These are phyloP conservation scores for Moniliophthora roreri DNA, from an alignment of 1,284 basidiomycete genomes.

Conservation along the genomic window DNA sequence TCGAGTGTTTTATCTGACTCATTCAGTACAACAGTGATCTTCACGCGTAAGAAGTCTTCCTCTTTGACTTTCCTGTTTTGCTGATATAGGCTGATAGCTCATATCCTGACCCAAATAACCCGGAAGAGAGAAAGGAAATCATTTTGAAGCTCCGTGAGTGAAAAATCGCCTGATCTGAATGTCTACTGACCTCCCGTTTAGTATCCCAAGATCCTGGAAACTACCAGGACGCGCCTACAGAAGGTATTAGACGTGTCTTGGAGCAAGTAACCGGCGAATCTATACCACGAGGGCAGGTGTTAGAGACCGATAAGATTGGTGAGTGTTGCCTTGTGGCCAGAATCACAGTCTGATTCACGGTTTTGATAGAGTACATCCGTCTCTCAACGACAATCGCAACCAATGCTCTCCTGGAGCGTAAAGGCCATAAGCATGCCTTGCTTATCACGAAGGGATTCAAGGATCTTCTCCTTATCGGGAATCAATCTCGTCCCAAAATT, in stretches of 20 bases:
- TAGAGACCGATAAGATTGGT: constrained; percentile 87
- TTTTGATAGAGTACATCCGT: constrained; percentile 77
- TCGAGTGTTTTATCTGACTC: constrained; percentile 21
- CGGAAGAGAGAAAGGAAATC: constrained; percentile 63
- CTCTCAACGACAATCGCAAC: constrained; percentile 96
- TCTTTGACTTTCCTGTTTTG: background rate
- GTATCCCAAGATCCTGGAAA: constrained; percentile 87
- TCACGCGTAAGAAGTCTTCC: constrained; percentile 57
- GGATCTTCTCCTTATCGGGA: constrained; percentile 89
- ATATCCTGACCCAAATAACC: constrained; percentile 68
- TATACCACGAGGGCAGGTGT: constrained; percentile 65
- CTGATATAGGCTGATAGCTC: constrained; percentile 42
- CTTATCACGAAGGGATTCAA: constrained; percentile 92
- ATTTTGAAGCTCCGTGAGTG: constrained; percentile 79
- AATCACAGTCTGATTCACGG: background rate
- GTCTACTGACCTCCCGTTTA: constrained; percentile 26
- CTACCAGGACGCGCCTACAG: constrained; percentile 92
- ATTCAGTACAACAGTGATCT: constrained; percentile 65
- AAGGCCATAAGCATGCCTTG: constrained; percentile 89
- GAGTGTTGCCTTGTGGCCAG: constrained; percentile 14
- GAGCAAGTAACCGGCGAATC: constrained; percentile 72
- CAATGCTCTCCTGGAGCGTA: constrained; percentile 93
- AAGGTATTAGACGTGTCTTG: constrained; percentile 90
- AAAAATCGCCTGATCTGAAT: background rate
- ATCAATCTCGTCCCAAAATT: constrained; percentile 89